phyloP scores from a whole-genome alignment of 2,329 filamentous ascomycete genomes.

The Arthroderma uncinatum region DNA sequence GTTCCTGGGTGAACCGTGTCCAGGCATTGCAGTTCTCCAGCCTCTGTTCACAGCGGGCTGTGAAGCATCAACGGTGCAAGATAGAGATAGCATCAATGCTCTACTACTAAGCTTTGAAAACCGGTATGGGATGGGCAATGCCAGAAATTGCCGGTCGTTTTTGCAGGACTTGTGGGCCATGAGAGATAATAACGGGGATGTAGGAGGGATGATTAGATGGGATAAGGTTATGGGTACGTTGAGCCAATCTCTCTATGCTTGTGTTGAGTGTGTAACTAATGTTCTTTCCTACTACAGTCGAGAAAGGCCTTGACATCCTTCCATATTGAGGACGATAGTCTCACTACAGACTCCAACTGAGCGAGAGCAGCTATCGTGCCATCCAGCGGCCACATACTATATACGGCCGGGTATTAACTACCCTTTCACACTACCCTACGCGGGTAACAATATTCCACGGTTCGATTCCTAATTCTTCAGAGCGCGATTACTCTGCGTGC shows the following conservation, averaged over 20 bases:
- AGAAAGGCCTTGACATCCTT: slow-evolving; percentile 15
- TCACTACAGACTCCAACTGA: neutral
- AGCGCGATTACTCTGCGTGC: too few relatives aligned
- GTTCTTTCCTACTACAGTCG: slow-evolving; percentile 7
- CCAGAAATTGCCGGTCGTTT: slow-evolving; percentile 50
- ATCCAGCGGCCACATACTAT: too few relatives aligned
- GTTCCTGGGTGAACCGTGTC: slow-evolving; percentile 27
- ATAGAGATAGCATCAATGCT: slow-evolving; percentile 42
- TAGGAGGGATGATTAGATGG: slow-evolving; percentile 15
- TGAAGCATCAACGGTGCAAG: slow-evolving; percentile 42
- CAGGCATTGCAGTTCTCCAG: slow-evolving; percentile 55
- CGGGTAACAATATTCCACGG: too few relatives aligned
- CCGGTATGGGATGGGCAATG: slow-evolving; percentile 56
- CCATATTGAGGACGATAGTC: slow-evolving; percentile 9
- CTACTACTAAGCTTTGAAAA: slow-evolving; percentile 45
- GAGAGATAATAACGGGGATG: slow-evolving; percentile 13
- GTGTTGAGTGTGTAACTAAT: neutral
- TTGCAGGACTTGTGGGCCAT: slow-evolving; percentile 48
- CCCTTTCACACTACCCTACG: too few relatives aligned
- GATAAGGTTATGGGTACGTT: slow-evolving; percentile 17
- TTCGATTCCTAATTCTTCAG: too few relatives aligned
- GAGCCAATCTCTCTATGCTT: neutral
- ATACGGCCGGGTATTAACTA: too few relatives aligned
- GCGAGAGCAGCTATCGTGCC: too few relatives aligned
- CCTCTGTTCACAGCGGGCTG: slow-evolving; percentile 54